Conservation (phyloP, 257 asterid species). For the Plantago elongata region DNA sequence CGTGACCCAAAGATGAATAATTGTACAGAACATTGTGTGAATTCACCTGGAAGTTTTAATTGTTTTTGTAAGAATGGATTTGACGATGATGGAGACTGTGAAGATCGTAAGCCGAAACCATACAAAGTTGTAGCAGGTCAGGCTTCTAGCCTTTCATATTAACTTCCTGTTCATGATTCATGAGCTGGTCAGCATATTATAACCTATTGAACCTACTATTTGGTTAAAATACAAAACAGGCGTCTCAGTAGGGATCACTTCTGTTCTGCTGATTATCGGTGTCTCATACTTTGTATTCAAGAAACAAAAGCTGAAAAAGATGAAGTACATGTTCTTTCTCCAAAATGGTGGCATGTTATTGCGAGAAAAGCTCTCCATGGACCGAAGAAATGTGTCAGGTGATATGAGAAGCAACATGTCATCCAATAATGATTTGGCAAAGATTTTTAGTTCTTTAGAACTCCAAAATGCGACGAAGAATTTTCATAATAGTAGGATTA, state of each 20-base stretch:
- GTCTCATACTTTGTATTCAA: constrained; percentile 6
- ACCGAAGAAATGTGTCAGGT: background rate
- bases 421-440: background rate
- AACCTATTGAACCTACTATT: too few species aligned
- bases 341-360: constrained; percentile 11
- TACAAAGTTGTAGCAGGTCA: too few species aligned
- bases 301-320: background rate
- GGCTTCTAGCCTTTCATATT: too few species aligned
- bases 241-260: background rate
- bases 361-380: constrained; percentile 5
- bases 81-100: too few species aligned
- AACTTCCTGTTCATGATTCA: too few species aligned
- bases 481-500: constrained; percentile 16
- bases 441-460: constrained; percentile 1
- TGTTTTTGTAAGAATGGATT: too few species aligned
- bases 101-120: too few species aligned
- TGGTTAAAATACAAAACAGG: too few species aligned
- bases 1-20: too few species aligned
- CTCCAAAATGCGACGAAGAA: constrained; percentile 4
- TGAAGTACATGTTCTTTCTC: constrained; percentile 10
- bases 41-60: too few species aligned
- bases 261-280: background rate
- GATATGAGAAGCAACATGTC: background rate
- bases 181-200: too few species aligned
- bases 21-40: too few species aligned